phyloP scores from a whole-genome alignment of 495 filamentous ascomycete species.

The Penicillium maclennaniae region DNA sequence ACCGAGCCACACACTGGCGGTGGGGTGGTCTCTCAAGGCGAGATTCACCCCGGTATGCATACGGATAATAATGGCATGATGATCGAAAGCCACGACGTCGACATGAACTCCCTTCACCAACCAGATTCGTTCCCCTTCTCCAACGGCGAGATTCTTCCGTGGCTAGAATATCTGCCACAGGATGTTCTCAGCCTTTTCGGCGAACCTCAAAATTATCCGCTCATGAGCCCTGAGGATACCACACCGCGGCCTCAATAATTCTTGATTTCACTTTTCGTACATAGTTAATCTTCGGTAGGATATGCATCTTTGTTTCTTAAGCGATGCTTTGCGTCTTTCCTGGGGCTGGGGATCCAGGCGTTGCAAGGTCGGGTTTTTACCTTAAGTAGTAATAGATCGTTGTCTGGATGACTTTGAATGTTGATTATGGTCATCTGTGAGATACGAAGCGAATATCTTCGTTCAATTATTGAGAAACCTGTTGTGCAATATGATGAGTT shows the following conservation, averaged over 20 bases:
- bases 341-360: background rate
- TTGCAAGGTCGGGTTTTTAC: background rate
- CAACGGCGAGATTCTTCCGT: conserved; percentile 58
- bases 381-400: background rate
- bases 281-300: conserved; percentile 16
- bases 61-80: conserved; percentile 52
- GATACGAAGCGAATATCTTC: background rate
- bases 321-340: conserved; percentile 2
- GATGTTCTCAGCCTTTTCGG: conserved; percentile 58
- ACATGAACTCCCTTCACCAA: conserved; percentile 50
- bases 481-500: background rate
- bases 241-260: conserved; percentile 24
- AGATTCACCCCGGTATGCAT: conserved; percentile 36
- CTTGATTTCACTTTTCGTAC: conserved; percentile 14
- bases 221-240: conserved; percentile 34
- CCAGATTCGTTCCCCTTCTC: conserved; percentile 44
- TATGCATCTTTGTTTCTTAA: conserved; percentile 13
- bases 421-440: background rate
- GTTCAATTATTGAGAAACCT: background rate
- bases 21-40: conserved; percentile 34
- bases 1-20: conserved; percentile 37
- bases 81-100: conserved; percentile 68
- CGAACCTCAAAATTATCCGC: conserved; percentile 34
- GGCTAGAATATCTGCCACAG: conserved; percentile 65
- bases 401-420: background rate